These are phyloP conservation scores for Ogataea paraovalis DNA, from an alignment of 805 yeast species.

Conservation along the genomic window DNA sequence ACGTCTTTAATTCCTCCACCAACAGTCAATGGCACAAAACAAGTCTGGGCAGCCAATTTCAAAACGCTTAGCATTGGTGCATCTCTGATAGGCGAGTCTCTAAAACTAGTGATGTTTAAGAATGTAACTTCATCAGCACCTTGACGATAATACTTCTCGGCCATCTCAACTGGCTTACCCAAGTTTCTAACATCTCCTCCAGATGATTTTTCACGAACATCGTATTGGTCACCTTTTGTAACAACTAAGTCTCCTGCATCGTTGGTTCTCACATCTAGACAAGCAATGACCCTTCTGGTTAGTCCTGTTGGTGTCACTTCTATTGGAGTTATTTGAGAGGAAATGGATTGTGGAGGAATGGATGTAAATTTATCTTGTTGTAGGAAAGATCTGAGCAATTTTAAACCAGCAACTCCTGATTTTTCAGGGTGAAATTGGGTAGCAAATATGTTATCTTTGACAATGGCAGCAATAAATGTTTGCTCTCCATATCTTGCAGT, in stretches of 20 bases:
- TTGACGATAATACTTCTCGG: constrained; percentile 82
- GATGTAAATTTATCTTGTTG: constrained; percentile 36
- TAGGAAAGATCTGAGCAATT: constrained; percentile 69
- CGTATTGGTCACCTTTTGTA: constrained; percentile 98
- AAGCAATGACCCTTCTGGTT: constrained; percentile 89
- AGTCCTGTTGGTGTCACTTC: constrained; percentile 49
- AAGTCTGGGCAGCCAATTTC: constrained; percentile 75
- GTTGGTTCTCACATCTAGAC: constrained; percentile 93
- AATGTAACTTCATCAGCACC: constrained; percentile 98
- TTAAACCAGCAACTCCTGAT: constrained; percentile 86
- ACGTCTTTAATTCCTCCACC: constrained; percentile 98
- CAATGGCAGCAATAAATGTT: constrained; percentile 75
- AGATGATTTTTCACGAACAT: constrained; percentile 73
- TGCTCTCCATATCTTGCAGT: constrained; percentile 73
- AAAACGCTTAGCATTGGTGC: constrained; percentile 95
- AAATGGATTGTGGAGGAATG: constrained; percentile 11
- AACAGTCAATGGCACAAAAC: constrained; percentile 94
- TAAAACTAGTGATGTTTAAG: constrained; percentile 89
- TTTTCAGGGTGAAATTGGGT: constrained; percentile 99
- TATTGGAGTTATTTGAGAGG: constrained; percentile 5
- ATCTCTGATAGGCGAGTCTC: constrained; percentile 89
- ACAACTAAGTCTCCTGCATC: constrained; percentile 95
- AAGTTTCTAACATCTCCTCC: constrained; percentile 76
- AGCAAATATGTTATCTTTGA: constrained; percentile 78
- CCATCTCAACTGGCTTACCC: constrained; percentile 95